Percentiles rank a stretch among this genome's conserved stretches.
Evolutionary conservation across 352 stramenopile species (phyloP).

Genomic region (Plasmopara viticola): DNA sequence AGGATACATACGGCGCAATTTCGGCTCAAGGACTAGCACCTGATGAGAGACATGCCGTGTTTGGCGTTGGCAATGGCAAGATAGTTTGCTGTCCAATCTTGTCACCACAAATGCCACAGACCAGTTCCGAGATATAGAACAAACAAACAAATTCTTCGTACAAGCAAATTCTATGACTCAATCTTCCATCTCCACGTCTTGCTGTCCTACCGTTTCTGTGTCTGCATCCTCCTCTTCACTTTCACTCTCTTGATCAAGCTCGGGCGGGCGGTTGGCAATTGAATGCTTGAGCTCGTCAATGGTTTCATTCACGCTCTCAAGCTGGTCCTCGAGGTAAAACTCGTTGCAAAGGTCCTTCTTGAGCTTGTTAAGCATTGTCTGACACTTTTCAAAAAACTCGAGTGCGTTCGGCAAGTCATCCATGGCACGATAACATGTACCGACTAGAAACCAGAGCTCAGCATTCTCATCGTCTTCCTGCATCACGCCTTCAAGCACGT

Average conservation of each 20-base stretch:
- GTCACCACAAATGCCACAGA: constrained; percentile 5
- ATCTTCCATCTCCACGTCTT: constrained; percentile 82
- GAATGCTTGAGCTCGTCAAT: constrained; percentile 45
- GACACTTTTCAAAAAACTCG: constrained; percentile 84
- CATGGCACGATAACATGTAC: constrained; percentile 82
- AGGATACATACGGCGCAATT: constrained; percentile 43
- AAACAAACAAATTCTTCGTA: constrained; percentile 27
- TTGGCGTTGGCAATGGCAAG: constrained; percentile 51
- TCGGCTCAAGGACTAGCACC: constrained; percentile 53
- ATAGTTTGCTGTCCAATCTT: constrained; percentile 52
- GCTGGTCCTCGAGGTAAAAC: constrained; percentile 73
- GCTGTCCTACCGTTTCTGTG: constrained; percentile 29
- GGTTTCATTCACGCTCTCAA: constrained; percentile 68
- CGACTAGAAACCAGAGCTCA: constrained; percentile 86
- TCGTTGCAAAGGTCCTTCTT: constrained; percentile 64
- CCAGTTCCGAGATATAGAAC: constrained; percentile 25
- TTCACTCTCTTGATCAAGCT: constrained; percentile 38
- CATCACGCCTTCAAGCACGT: constrained; percentile 84
- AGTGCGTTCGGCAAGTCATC: constrained; percentile 74
- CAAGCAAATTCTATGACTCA: constrained; percentile 51
- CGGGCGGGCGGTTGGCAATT: constrained; percentile 50
- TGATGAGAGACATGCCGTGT: constrained; percentile 68
- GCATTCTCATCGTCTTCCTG: constrained; percentile 87
- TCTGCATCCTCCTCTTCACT: constrained; percentile 31
- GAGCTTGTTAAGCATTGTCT: constrained; percentile 70